Base-by-base conservation (phyloP, 1,284 basidiomycete genomes). In the Tylopilus orsonianus region DNA sequence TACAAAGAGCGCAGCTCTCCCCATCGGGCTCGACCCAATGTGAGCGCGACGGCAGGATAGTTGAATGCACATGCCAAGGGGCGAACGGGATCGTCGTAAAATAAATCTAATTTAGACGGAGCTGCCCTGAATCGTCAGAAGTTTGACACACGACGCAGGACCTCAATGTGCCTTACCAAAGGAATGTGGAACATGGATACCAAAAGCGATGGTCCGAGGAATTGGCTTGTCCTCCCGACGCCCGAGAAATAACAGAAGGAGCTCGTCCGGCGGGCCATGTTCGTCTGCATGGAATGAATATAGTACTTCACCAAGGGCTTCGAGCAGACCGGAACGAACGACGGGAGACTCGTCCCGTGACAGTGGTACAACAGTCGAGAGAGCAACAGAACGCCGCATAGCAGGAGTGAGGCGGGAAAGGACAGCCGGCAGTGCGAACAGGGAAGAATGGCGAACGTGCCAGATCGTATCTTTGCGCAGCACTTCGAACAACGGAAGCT, bases 61-160 rank as follows among this genome's bases (percentile, higher is more conserved):
- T 97, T 98, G 75, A 95, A 98, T 8, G 93, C 93, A 57, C 92
- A 90, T 24, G 97, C 87, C 14, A 95, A 74, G 9, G 91, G 84
- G 35, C 93, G 83, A 47, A 90, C 84, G 1, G 84, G 80, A 55
- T 82, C 77, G 18, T 70, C 68, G 55, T 71, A 75, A 59, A 80
- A 77, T 26, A 68, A 65, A 48, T 76, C 73, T 48, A 75, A 52
- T 22, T 56, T 54, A 37, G 62, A 55, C n/a, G 52, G 46, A 9
- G 41, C 66, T 69, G 50, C 2, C 30, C 37, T 20, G 33, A 32
- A 23, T 18, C 9, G 14, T 66, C 47, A 65, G 48, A 39, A n/a
- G 10, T 10, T n/a, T n/a, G 26, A 20, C 9, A 41, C 8, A 39
- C 29, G 10, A 3, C 9, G 8, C 10, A 33, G 5, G 18, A 34